phyloP scores from a whole-genome alignment of 1,284 basidiomycete species.

The Takashimella tepidaria region DNA sequence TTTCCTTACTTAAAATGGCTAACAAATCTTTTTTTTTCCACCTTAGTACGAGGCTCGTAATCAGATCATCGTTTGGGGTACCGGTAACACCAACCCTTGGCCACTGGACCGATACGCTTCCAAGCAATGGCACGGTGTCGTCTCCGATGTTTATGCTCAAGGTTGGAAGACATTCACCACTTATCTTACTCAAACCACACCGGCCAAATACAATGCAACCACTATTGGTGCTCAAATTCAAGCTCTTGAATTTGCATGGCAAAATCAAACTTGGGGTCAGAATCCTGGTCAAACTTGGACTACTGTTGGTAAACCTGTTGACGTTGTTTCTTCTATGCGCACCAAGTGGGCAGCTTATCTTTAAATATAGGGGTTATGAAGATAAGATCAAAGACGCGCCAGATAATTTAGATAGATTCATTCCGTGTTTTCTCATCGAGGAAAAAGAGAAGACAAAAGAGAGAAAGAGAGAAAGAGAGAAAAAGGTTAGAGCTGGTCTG shows the following conservation, averaged over 20 bases:
- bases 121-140: conserved; percentile 52
- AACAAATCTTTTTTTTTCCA: not conserved
- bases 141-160: conserved; percentile 46
- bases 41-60: conserved; percentile 50
- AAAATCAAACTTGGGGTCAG: conserved; percentile 30
- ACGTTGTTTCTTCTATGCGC: conserved; percentile 1
- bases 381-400: not conserved
- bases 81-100: conserved; percentile 46
- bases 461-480: no score
- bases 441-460: no score
- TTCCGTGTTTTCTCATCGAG: no score
- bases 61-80: conserved; percentile 53
- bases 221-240: conserved; percentile 34
- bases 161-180: conserved; percentile 49
- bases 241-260: conserved; percentile 45
- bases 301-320: conserved; percentile 5
- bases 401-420: no score
- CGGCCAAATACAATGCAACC: not conserved
- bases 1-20: not conserved
- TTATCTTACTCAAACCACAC: conserved; percentile 18
- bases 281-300: conserved; percentile 25
- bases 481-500: no score
- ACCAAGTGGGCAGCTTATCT: conserved; percentile 3
- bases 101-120: conserved; percentile 44
- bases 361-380: not conserved